These are phyloP conservation scores for Teratosphaeriaceae sp. DNA, from an alignment of 2,329 filamentous ascomycete genomes.

Conservation along the genomic window DNA sequence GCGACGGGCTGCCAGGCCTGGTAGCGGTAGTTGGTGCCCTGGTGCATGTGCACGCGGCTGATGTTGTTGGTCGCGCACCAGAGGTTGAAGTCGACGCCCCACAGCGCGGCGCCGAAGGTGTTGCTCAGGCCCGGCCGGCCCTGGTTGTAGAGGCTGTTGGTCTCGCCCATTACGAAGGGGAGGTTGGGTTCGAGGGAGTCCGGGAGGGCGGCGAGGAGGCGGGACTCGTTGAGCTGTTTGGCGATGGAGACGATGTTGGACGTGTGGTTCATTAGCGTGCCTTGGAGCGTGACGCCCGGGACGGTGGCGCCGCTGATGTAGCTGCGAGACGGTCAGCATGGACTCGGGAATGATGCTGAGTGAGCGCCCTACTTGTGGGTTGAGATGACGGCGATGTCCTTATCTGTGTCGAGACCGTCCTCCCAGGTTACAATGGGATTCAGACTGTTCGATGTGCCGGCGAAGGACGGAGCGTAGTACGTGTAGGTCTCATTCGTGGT, in stretches of 20 bases:
- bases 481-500: conserved; percentile 36
- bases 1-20: conserved; percentile 53
- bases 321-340: conserved; percentile 30
- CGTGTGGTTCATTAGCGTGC: conserved; percentile 58
- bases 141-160: conserved; percentile 57
- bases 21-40: conserved; percentile 58
- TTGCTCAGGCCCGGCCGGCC: conserved; percentile 57
- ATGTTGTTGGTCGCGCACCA: conserved; percentile 51
- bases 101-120: conserved; percentile 59
- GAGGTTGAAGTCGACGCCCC: conserved; percentile 57
- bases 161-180: conserved; percentile 54
- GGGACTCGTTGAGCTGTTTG: conserved; percentile 44
- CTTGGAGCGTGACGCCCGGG: conserved; percentile 56
- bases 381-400: conserved; percentile 48
- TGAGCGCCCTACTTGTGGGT: conserved; percentile 49
- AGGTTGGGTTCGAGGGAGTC: conserved; percentile 27
- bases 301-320: conserved; percentile 55
- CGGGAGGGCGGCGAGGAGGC: conserved; percentile 33
- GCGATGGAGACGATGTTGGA: conserved; percentile 44
- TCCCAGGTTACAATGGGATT: conserved; percentile 46
- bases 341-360: background rate
- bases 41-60: conserved; percentile 56
- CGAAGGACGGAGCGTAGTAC: conserved; percentile 55
- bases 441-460: conserved; percentile 45
- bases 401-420: conserved; percentile 46